phyloP scores from a whole-genome alignment of 2,329 filamentous ascomycete species.

The Alternaria viburni region DNA sequence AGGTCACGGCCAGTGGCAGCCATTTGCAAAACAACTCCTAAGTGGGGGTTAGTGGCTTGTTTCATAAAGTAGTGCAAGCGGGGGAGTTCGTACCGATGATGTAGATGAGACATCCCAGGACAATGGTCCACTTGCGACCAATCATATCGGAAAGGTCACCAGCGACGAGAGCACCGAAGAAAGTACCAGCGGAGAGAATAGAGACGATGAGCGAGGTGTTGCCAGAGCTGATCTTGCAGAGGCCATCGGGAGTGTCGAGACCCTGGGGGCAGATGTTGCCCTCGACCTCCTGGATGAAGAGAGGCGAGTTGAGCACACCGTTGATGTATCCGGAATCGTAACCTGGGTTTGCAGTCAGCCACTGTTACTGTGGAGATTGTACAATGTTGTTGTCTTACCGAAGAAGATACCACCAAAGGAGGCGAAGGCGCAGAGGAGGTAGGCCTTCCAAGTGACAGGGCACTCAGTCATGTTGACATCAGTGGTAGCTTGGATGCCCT shows the following conservation, averaged over 20 bases:
- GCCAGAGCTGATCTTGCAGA: slow-evolving; percentile 3
- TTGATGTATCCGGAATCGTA: slow-evolving; percentile 81
- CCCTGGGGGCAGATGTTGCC: slow-evolving; percentile 40
- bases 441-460: slow-evolving; percentile 55
- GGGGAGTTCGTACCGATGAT: slow-evolving; percentile 37
- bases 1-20: not conserved
- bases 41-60: slow-evolving; percentile 45
- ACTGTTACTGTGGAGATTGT: not conserved
- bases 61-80: not conserved
- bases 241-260: not conserved
- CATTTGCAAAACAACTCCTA: slow-evolving; percentile 43
- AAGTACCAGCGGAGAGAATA: slow-evolving; percentile 82
- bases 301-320: slow-evolving; percentile 61
- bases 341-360: slow-evolving; percentile 47
- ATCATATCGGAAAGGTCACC: slow-evolving; percentile 70
- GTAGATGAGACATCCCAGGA: slow-evolving; percentile 44
- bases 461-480: slow-evolving; percentile 44
- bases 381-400: slow-evolving; percentile 8
- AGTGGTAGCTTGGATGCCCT: slow-evolving; percentile 1
- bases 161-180: slow-evolving; percentile 73
- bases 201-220: slow-evolving; percentile 76
- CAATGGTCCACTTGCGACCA: slow-evolving; percentile 70
- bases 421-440: slow-evolving; percentile 55
- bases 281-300: slow-evolving; percentile 44
- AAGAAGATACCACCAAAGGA: slow-evolving; percentile 70